Evolutionary conservation across 2,329 filamentous ascomycete genomes (phyloP).

Genomic region (Basipetospora chlamydospora): DNA sequence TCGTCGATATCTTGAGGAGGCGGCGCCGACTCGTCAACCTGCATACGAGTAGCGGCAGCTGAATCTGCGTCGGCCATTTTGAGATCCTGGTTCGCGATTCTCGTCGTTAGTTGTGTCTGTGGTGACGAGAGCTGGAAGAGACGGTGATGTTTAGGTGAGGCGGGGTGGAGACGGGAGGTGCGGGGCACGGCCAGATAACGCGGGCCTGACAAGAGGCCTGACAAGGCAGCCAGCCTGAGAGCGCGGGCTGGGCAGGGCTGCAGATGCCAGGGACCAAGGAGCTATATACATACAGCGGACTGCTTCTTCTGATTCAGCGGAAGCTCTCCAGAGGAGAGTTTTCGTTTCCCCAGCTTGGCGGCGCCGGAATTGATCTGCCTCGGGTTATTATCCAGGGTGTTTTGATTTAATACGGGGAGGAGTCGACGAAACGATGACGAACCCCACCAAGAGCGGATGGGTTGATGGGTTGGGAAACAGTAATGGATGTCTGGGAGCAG

Average conservation of each 20-base stretch:
- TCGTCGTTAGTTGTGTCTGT: background rate
- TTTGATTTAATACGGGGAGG: too few relatives aligned
- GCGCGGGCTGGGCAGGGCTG: constrained; percentile 1
- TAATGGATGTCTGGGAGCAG: too few relatives aligned
- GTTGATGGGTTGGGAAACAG: too few relatives aligned
- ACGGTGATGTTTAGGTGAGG: background rate
- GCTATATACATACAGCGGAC: constrained; percentile 47
- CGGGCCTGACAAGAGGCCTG: too few relatives aligned
- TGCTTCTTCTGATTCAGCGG: constrained; percentile 41
- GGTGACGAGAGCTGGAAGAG: too few relatives aligned
- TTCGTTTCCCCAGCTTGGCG: constrained; percentile 53
- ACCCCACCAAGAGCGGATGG: constrained; percentile 2
- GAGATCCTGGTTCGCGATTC: constrained; percentile 23
- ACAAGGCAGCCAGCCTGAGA: too few relatives aligned
- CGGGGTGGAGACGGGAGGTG: too few relatives aligned
- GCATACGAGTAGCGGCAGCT: constrained; percentile 48
- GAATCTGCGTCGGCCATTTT: constrained; percentile 46
- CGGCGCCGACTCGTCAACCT: constrained; percentile 41
- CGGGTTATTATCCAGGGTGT: constrained; percentile 1
- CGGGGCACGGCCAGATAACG: too few relatives aligned
- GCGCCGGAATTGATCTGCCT: constrained; percentile 8
- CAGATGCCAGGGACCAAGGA: constrained; percentile 2
- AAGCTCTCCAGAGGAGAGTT: constrained; percentile 46
- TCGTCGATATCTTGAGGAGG: constrained; percentile 53
- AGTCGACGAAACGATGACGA: constrained; percentile 2